Evolutionary conservation across 305 asterid species (phyloP), one percentile per base, ranked within the genome.

Genomic region (Ilex paraguariensis): DNA sequence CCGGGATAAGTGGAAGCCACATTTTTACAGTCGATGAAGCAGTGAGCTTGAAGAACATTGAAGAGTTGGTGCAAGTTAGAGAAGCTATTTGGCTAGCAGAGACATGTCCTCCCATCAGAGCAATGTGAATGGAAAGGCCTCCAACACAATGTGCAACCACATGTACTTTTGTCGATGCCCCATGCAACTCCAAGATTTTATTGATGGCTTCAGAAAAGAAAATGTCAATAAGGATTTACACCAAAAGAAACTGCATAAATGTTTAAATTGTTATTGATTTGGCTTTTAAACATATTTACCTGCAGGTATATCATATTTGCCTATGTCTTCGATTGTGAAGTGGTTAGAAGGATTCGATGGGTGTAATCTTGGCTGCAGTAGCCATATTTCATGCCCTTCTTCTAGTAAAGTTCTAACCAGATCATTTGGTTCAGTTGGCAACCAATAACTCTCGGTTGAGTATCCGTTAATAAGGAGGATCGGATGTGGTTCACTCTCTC

Each of bases 1-100:
- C 87, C 10, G 81, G 84, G 45, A 76, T 45, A 45, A 81, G 84
- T 33, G 85, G 87, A 31, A 81, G 85, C 90, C 84, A 68, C 78
- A 83, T 73, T 70, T 83, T 83, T 74, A 76, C 15, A 11, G 10
- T 65, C 4, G 87, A 76, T 31, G 69, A 78, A 32, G 74, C 40
- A 10, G 79, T 81, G 65, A 83, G 69, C 52, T 81, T 81, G 45
- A 75, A 83, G 16, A 76, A 83, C 87, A 83, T 81, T 17, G 85
- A 78, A 53, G 87, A 81, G 69, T 78, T 83, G 39, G 85, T 78
- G 60, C 87, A 83, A 15, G 84, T 72, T 45, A 83, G 49, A 21
- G 90, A 83, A 56, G 85, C 83, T 58, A 79, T 74, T 32, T 13
- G 60, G 31, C 71, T 68, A 46, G 81, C 63, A 42, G 81, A 72